phyloP scores from a whole-genome alignment of 805 yeast species.

The Lipomyces yamadae region DNA sequence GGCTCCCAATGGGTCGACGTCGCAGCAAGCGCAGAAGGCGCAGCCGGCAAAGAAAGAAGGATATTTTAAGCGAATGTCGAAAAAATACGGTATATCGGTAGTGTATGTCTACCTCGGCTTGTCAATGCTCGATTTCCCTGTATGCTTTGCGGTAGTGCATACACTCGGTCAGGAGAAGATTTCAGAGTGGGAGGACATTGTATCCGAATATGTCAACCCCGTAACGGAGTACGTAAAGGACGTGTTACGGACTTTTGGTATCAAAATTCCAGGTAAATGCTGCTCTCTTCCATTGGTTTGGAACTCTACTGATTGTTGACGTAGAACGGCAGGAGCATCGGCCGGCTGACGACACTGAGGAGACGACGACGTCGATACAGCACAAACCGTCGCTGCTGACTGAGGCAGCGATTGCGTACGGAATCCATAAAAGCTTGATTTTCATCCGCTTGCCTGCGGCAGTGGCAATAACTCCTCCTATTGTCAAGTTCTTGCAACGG shows the following conservation, averaged over 20 bases:
- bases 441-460: conserved; percentile 85
- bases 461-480: conserved; percentile 86
- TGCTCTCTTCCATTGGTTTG: background rate
- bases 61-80: conserved; percentile 62
- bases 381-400: conserved; percentile 60
- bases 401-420: conserved; percentile 89
- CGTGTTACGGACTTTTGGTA: conserved; percentile 14
- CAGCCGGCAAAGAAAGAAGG: conserved; percentile 22
- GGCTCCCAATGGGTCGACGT: background rate
- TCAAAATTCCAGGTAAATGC: conserved; percentile 4
- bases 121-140: conserved; percentile 77
- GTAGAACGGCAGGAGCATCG: background rate
- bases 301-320: background rate
- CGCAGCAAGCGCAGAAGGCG: conserved; percentile 7
- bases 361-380: background rate
- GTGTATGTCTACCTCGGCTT: conserved; percentile 79
- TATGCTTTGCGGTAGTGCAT: conserved; percentile 83
- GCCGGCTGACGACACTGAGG: background rate
- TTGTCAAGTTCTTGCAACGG: conserved; percentile 83
- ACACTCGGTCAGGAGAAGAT: conserved; percentile 84
- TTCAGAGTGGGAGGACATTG: conserved; percentile 61
- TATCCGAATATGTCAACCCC: conserved; percentile 20
- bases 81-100: conserved; percentile 91
- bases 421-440: conserved; percentile 80
- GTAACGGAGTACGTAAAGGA: conserved; percentile 15